A percentile compares a stretch with the other conserved stretches of the same genome.
Conservation (phyloP, 371 early-diverging fungal genomes). For the Mucor saturninus region DNA sequence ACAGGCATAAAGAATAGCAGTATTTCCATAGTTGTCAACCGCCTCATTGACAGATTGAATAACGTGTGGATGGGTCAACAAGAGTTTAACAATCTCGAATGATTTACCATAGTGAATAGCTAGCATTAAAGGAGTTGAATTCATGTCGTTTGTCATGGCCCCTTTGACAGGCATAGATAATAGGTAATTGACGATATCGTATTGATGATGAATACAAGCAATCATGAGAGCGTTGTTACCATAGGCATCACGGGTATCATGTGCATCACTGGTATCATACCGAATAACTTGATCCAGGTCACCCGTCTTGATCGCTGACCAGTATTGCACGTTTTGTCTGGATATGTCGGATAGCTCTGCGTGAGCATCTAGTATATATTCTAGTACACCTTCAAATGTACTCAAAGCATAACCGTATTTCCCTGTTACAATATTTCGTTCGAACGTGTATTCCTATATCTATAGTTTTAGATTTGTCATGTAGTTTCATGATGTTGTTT, state of each 20-base stretch:
- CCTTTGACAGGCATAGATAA: conserved; percentile 15
- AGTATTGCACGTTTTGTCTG: conserved; percentile 38
- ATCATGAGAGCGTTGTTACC: conserved; percentile 55
- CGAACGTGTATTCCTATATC: conserved; percentile 52
- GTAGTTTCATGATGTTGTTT: not conserved
- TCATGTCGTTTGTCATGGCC: conserved; percentile 39
- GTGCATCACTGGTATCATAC: conserved; percentile 6
- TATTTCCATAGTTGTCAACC: conserved; percentile 47
- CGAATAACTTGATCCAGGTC: conserved; percentile 10
- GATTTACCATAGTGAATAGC: conserved; percentile 35
- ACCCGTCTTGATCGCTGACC: conserved; percentile 32
- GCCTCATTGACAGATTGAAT: conserved; percentile 21
- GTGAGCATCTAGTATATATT: conserved; percentile 48
- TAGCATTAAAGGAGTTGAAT: conserved; percentile 51
- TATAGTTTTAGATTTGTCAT: too few species aligned
- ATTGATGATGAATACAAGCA: conserved; percentile 45
- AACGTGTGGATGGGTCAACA: conserved; percentile 22
- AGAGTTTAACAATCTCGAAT: conserved; percentile 27
- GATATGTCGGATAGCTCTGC: conserved; percentile 42
- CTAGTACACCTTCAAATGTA: conserved; percentile 58
- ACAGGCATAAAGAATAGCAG: conserved; percentile 42
- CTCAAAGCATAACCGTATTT: conserved; percentile 60
- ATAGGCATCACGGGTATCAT: conserved; percentile 40
- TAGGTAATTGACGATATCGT: conserved; percentile 35
- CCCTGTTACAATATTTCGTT: conserved; percentile 46